Conservation (phyloP, 1,139 yeast species). For the Lodderomyces beijingensis region DNA sequence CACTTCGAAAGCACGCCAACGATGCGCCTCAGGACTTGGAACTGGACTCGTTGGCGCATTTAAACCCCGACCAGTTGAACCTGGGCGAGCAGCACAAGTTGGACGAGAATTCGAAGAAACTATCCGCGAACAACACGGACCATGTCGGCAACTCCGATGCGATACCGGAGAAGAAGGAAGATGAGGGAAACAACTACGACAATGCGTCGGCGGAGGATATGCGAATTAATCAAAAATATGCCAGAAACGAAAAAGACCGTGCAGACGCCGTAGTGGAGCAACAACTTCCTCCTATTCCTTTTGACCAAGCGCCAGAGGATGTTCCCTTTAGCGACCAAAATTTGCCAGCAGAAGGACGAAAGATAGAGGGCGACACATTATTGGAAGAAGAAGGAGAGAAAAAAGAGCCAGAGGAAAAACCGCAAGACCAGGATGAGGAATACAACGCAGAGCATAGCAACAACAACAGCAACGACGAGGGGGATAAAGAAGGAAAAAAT, state of each 20-base stretch:
- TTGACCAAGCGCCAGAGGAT: slow-evolving; percentile 1
- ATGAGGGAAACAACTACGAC: neutral
- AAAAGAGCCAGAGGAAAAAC: slow-evolving; percentile 9
- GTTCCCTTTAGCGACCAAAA: slow-evolving; percentile 1
- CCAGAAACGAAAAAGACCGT: slow-evolving; percentile 6
- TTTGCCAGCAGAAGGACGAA: neutral
- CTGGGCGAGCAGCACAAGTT: slow-evolving; percentile 3
- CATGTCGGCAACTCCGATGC: slow-evolving; percentile 2
- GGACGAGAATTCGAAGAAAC: slow-evolving; percentile 1
- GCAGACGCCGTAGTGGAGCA: slow-evolving; percentile 5
- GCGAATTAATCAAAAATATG: slow-evolving; percentile 1
- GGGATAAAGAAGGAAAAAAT: slow-evolving; percentile 11
- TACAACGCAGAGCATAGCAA: neutral
- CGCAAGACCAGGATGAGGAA: slow-evolving; percentile 6
- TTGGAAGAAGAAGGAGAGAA: neutral
- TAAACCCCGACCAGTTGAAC: slow-evolving; percentile 5
- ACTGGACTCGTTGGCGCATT: slow-evolving; percentile 6
- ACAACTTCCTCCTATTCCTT: slow-evolving; percentile 3
- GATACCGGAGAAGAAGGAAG: neutral
- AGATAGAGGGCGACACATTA: neutral
- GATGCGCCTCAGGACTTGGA: slow-evolving; percentile 5
- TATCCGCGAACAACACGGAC: neutral
- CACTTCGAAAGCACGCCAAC: slow-evolving; percentile 1
- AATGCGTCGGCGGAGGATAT: neutral
- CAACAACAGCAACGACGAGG: neutral